Percentiles rank a stretch among this genome's conserved stretches.
phyloP scores from a whole-genome alignment of 768 basidiomycete genomes.

The Podaxis carcinomalis region DNA sequence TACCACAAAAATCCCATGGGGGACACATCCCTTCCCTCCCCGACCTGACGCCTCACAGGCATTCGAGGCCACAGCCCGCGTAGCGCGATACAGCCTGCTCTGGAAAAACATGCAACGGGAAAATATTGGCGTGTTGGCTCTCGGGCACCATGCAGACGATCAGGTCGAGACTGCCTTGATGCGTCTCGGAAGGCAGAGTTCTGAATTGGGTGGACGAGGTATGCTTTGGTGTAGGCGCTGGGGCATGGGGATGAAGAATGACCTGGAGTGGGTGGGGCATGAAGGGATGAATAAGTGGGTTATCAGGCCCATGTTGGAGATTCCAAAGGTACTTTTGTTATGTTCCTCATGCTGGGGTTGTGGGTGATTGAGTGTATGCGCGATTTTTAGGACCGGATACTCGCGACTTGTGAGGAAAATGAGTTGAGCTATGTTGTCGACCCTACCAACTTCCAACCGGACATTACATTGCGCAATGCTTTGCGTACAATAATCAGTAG shows the following conservation, averaged over 20 bases:
- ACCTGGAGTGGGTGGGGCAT: slow-evolving; percentile 39
- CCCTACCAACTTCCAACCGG: slow-evolving; percentile 70
- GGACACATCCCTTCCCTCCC: slow-evolving; percentile 42
- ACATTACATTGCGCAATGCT: slow-evolving; percentile 67
- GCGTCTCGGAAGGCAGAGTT: slow-evolving; percentile 57
- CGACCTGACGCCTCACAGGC: slow-evolving; percentile 33
- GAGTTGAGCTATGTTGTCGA: slow-evolving; percentile 60
- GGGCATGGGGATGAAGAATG: slow-evolving; percentile 63
- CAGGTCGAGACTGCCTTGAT: slow-evolving; percentile 80
- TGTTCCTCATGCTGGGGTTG: not conserved
- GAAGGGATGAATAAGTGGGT: slow-evolving; percentile 68
- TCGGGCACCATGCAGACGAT: slow-evolving; percentile 80
- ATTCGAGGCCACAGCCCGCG: slow-evolving; percentile 55
- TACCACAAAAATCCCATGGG: slow-evolving; percentile 55
- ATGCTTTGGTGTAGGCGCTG: slow-evolving; percentile 67
- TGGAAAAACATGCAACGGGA: slow-evolving; percentile 32
- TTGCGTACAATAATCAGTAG: not conserved
- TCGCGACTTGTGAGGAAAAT: slow-evolving; percentile 71
- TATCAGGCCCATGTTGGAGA: slow-evolving; percentile 61
- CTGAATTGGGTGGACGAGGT: slow-evolving; percentile 53
- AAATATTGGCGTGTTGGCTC: slow-evolving; percentile 43
- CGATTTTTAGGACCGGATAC: slow-evolving; percentile 61
- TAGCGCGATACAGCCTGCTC: slow-evolving; percentile 45
- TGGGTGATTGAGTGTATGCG: not conserved
- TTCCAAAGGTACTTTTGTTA: slow-evolving; percentile 54